Conservation (phyloP, 2,329 filamentous ascomycete genomes). For the Ophidiomyces ophidiicola region DNA sequence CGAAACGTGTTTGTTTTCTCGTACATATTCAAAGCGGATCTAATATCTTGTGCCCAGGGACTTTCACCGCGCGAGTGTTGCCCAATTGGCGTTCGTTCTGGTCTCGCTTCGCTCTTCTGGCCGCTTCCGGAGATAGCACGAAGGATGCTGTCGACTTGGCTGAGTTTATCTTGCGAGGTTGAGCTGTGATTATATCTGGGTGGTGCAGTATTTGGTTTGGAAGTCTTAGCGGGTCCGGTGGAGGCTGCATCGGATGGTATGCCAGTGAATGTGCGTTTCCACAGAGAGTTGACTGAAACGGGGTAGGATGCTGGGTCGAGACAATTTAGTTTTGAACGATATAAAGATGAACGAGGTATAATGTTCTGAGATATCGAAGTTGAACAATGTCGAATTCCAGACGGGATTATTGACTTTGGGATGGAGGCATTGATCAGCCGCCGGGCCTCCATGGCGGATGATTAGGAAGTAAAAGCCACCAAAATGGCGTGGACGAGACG, state of each 20-base stretch:
- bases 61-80: background rate
- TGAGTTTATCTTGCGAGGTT: constrained; percentile 7
- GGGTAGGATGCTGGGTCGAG: constrained; percentile 1
- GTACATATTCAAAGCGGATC: constrained; percentile 3
- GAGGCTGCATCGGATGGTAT: constrained; percentile 4
- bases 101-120: background rate
- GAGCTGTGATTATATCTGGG: constrained; percentile 9
- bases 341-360: too few relatives aligned
- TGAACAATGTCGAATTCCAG: background rate
- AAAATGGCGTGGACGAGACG: background rate
- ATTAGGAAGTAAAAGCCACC: background rate
- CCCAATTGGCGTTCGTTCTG: background rate
- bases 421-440: constrained; percentile 13
- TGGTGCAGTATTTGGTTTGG: constrained; percentile 3
- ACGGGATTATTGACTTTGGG: background rate
- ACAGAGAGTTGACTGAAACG: constrained; percentile 1
- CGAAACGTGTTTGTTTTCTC: background rate
- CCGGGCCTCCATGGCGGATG: constrained; percentile 13
- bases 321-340: too few relatives aligned
- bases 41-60: background rate
- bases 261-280: constrained; percentile 1
- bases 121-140: background rate
- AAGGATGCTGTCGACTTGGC: constrained; percentile 9
- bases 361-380: too few relatives aligned
- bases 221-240: background rate